phyloP scores from a whole-genome alignment of 2,329 filamentous ascomycete genomes.

The Xylariaceae sp. region DNA sequence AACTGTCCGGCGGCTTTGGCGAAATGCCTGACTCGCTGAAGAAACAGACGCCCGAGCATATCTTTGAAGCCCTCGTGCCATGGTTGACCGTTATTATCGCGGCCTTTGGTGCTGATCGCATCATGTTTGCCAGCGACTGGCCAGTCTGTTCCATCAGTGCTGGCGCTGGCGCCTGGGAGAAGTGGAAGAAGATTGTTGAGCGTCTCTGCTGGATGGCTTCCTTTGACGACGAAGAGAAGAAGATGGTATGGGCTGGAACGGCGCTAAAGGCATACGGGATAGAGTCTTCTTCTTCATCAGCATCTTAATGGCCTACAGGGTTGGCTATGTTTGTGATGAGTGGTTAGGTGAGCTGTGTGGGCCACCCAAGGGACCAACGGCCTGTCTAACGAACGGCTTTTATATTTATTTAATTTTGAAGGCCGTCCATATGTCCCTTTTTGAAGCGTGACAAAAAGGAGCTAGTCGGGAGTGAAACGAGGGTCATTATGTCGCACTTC shows the following conservation, averaged over 20 bases:
- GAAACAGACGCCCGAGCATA: constrained; percentile 44
- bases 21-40: constrained; percentile 61
- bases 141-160: constrained; percentile 73
- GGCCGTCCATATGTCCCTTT: neutral
- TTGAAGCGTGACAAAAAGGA: neutral
- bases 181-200: constrained; percentile 69
- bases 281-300: constrained; percentile 14
- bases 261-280: constrained; percentile 65
- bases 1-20: constrained; percentile 80
- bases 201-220: constrained; percentile 58
- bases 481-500: too few species aligned
- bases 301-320: neutral
- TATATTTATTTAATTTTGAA: neutral
- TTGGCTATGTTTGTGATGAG: neutral
- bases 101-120: constrained; percentile 62
- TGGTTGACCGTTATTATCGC: constrained; percentile 70
- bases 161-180: constrained; percentile 58
- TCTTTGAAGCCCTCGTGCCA: constrained; percentile 59
- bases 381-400: neutral
- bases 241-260: constrained; percentile 66
- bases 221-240: constrained; percentile 55
- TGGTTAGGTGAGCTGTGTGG: neutral
- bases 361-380: neutral
- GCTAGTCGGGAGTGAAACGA: too few species aligned
- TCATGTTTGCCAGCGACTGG: constrained; percentile 95